phyloP scores from a whole-genome alignment of 495 filamentous ascomycete species.

The Lindgomyces ingoldianus region DNA sequence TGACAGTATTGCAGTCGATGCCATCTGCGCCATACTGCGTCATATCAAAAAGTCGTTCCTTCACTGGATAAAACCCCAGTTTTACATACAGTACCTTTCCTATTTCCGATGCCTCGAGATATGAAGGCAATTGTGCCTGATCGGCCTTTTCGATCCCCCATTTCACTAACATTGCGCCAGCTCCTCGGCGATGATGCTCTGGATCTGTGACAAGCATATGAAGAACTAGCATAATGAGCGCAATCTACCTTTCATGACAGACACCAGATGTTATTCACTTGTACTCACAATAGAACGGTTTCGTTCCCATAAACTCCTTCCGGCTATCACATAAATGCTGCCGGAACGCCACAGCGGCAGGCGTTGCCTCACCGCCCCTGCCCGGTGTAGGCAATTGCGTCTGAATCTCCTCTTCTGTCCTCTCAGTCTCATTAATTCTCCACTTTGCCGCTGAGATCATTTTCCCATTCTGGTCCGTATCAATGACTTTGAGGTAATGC shows the following conservation, averaged over 20 bases:
- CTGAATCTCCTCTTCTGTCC: conserved; percentile 22
- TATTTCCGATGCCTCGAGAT: conserved; percentile 29
- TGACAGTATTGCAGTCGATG: conserved; percentile 24
- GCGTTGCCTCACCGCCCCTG: conserved; percentile 4
- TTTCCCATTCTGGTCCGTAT: conserved; percentile 25
- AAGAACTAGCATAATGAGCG: conserved; percentile 15
- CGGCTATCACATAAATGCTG: conserved; percentile 8
- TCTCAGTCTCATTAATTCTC: conserved; percentile 26
- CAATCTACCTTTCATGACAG: neutral
- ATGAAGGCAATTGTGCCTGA: conserved; percentile 21
- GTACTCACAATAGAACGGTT: conserved; percentile 31
- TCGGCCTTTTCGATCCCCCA: conserved; percentile 35
- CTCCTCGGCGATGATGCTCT: conserved; percentile 32
- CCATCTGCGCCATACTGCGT: conserved; percentile 28
- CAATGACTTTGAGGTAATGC: conserved; percentile 34
- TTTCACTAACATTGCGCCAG: conserved; percentile 31
- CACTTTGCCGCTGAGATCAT: conserved; percentile 35
- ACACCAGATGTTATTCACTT: neutral
- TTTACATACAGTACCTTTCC: conserved; percentile 32
- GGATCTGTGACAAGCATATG: conserved; percentile 33
- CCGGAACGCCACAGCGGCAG: conserved; percentile 23
- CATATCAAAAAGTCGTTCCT: conserved; percentile 32
- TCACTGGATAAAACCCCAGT: conserved; percentile 25
- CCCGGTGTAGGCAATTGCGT: conserved; percentile 9
- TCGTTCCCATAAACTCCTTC: conserved; percentile 25